A percentile compares a stretch with the other conserved stretches of the same genome.
Evolutionary conservation across 73 alveolate species (phyloP).

Genomic region (Paramecium sonneborni): DNA sequence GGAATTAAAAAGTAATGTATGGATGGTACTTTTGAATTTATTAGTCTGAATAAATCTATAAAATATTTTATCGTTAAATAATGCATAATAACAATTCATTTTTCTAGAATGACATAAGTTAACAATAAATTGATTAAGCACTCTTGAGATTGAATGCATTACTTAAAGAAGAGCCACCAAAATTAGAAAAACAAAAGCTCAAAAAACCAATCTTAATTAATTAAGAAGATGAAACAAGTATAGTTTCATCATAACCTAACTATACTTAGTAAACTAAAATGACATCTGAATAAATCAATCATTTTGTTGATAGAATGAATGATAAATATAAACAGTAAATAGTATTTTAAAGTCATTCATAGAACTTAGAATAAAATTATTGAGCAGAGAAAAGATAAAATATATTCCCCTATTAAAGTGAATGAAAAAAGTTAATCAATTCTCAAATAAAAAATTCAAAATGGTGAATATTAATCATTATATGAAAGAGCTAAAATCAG

Average conservation of each 20-base stretch:
- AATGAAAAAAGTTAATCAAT: not conserved
- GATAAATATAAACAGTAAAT: slow-evolving; percentile 22
- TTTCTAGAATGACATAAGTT: not conserved
- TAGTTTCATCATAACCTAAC: not conserved
- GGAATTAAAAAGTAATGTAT: not conserved
- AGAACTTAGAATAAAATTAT: not conserved
- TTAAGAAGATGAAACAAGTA: not conserved
- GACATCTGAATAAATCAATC: not conserved
- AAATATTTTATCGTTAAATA: not conserved
- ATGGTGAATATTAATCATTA: slow-evolving; percentile 17
- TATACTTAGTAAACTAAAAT: not conserved
- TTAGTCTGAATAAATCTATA: not conserved
- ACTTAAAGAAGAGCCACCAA: slow-evolving; percentile 5
- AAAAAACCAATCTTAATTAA: not conserved
- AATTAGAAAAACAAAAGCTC: not conserved
- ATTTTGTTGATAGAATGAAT: slow-evolving; percentile 3
- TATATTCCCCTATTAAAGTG: not conserved
- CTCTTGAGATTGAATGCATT: not conserved
- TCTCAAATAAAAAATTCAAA: not conserved
- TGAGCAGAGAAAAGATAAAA: not conserved
- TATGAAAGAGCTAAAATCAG: slow-evolving; percentile 20
- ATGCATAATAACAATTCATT: slow-evolving; percentile 13
- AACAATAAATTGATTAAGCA: slow-evolving; percentile 13
- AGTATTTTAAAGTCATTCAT: slow-evolving; percentile 30
- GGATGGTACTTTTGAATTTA: not conserved